Base-by-base conservation (phyloP, 768 basidiomycete species). In the Auricularia cornea region DNA sequence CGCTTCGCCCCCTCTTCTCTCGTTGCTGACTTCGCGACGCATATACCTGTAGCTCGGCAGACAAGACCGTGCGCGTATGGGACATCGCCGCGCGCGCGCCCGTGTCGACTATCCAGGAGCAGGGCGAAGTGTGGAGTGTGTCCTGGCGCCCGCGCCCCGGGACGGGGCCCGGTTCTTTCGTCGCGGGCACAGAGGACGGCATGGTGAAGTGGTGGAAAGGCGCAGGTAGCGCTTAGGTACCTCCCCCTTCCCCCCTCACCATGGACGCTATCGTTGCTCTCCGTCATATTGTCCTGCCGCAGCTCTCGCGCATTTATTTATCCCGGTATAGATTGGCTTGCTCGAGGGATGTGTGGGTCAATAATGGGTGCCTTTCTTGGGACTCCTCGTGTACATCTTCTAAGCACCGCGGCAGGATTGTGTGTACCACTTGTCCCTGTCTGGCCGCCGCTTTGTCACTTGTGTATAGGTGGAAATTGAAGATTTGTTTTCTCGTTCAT, bases 41-140 rank as follows among this genome's bases (percentile, higher is more conserved):
- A 20, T 48, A 51, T 44, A 62, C 61, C 26, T 57, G 48, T 62
- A 91, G 91, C 20, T 92, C 92, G 54, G 87, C 90, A 12, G 92
- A 94, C 73, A 90, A 89, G 73, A 87, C 84, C 1, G 84, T 92
- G 66, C 92, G 92, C 70, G 84, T 94, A 8, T 94, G 92, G 92
- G 92, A 94, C 68, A 81, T 93, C 60, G 82, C 80, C 3, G 82
- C 89, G 5, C 85, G 90, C 4, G 77, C 85, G 1, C 84, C 84
- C 12, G 90, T 93, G 23, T 89, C 87, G 26, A 92, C 90, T 0
- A 78, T 89, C 5, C 84, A 88, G 70, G 90, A 92, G 61, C 83
- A 83, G 1, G 87, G 87, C 26, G 90, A 92, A 68, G 88, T 94
- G 1, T 94, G 92, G 92, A 80, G 84, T 16, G 89, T 92, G 2